Conservation (phyloP, 192 early-diverging fungal genomes). For the Geosiphon pyriformis region DNA sequence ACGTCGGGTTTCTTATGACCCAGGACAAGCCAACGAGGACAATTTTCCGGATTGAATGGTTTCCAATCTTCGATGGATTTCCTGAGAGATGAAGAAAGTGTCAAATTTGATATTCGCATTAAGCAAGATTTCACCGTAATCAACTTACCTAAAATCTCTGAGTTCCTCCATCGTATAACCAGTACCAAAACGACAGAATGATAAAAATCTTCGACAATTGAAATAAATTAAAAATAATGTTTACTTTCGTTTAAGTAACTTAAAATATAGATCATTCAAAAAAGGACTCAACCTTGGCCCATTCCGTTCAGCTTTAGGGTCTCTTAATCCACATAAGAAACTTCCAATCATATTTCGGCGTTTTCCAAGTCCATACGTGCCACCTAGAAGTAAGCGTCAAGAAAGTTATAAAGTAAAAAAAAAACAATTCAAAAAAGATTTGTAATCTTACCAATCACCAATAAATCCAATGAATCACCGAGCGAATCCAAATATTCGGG, state of each 20-base stretch:
- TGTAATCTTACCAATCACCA: slow-evolving; percentile 59
- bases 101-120: too few relatives aligned
- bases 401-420: slow-evolving; percentile 16
- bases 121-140: background rate
- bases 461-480: slow-evolving; percentile 65
- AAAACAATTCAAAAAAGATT: background rate
- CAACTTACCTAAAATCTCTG: slow-evolving; percentile 50
- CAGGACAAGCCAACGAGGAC: slow-evolving; percentile 32
- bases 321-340: slow-evolving; percentile 56
- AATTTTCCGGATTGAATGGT: slow-evolving; percentile 29
- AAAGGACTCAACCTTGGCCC: background rate
- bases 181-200: slow-evolving; percentile 67
- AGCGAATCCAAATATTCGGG: slow-evolving; percentile 71
- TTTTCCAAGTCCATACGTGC: slow-evolving; percentile 55
- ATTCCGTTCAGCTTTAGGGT: slow-evolving; percentile 23
- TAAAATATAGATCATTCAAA: slow-evolving; percentile 26
- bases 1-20: slow-evolving; percentile 68
- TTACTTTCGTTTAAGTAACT: slow-evolving; percentile 29
- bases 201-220: slow-evolving; percentile 34
- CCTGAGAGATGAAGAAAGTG: slow-evolving; percentile 28
- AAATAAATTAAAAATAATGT: slow-evolving; percentile 5
- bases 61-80: slow-evolving; percentile 44
- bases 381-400: slow-evolving; percentile 26
- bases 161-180: slow-evolving; percentile 62
- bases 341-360: slow-evolving; percentile 48